Conservation (phyloP, 139 green algal species). For the Auxenochlorella pyrenoidosa region DNA sequence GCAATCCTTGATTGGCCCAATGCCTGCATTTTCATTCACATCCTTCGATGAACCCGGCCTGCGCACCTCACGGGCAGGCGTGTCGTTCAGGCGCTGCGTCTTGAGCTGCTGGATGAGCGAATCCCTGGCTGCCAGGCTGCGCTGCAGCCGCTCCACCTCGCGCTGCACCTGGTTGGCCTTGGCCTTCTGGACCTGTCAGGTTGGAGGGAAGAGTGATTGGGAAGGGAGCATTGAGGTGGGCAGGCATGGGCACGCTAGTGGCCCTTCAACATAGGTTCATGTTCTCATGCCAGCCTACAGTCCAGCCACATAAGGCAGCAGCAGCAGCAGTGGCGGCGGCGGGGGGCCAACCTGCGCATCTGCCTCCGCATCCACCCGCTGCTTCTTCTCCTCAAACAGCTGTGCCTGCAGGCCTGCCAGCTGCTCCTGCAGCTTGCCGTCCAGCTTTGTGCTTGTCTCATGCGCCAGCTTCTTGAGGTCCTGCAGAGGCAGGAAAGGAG, state of each 20-base stretch:
- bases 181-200: conserved; percentile 15
- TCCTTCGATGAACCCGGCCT: background rate
- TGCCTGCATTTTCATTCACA: background rate
- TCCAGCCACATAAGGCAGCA: background rate
- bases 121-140: conserved; percentile 12
- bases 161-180: conserved; percentile 27
- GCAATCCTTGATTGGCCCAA: background rate
- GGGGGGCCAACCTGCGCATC: conserved; percentile 27
- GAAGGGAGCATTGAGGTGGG: background rate
- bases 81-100: background rate
- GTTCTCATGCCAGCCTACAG: no score
- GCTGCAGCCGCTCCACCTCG: conserved; percentile 34
- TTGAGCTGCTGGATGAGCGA: conserved; percentile 34
- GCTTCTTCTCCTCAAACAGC: conserved; percentile 28
- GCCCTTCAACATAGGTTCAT: no score
- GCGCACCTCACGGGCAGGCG: conserved; percentile 5
- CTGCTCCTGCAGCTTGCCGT: conserved; percentile 32
- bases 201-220: background rate
- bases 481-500: background rate
- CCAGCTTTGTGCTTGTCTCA: conserved; percentile 8
- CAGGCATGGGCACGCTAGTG: background rate
- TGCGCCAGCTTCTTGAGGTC: conserved; percentile 29
- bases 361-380: conserved; percentile 5
- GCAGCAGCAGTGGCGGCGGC: no score
- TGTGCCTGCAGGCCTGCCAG: conserved; percentile 2